These are phyloP conservation scores for Monoraphidium neglectum DNA, from an alignment of 139 green algal genomes.

Conservation along the genomic window DNA sequence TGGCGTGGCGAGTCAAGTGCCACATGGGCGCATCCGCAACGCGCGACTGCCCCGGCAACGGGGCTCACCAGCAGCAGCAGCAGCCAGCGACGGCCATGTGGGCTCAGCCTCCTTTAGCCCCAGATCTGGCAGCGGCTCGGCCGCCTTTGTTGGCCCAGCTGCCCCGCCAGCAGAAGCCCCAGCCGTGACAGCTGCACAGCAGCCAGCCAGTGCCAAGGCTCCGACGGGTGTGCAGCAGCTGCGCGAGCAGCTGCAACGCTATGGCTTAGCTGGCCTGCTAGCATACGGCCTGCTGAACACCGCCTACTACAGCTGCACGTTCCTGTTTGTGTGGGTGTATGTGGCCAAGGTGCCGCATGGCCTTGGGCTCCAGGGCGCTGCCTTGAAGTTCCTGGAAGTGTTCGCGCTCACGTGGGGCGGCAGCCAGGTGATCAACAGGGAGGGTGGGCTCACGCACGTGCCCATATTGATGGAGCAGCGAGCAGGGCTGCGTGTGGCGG, in stretches of 20 bases:
- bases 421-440: conserved; percentile 12
- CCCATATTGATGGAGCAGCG: too few species aligned
- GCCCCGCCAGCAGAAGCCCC: conserved; percentile 12
- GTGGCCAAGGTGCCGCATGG: conserved; percentile 16
- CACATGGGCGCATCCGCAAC: too few species aligned
- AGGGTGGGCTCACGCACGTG: too few species aligned
- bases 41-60: too few species aligned
- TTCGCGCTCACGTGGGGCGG: conserved; percentile 24
- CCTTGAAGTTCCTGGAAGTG: conserved; percentile 12
- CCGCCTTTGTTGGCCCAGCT: too few species aligned
- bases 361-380: not conserved
- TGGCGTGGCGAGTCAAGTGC: too few species aligned
- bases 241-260: conserved; percentile 11
- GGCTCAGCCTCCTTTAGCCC: too few species aligned
- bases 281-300: conserved; percentile 30
- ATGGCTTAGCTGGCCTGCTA: conserved; percentile 11
- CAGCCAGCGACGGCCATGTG: too few species aligned
- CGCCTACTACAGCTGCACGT: conserved; percentile 14
- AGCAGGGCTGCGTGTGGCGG: too few species aligned
- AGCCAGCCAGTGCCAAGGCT: not conserved
- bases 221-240: not conserved
- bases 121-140: too few species aligned
- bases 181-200: not conserved
- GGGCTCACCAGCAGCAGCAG: too few species aligned
- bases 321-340: conserved; percentile 26